Evolutionary conservation across 176 grass and related monocot species (phyloP).

Genomic region (Elymus sibiricus): DNA sequence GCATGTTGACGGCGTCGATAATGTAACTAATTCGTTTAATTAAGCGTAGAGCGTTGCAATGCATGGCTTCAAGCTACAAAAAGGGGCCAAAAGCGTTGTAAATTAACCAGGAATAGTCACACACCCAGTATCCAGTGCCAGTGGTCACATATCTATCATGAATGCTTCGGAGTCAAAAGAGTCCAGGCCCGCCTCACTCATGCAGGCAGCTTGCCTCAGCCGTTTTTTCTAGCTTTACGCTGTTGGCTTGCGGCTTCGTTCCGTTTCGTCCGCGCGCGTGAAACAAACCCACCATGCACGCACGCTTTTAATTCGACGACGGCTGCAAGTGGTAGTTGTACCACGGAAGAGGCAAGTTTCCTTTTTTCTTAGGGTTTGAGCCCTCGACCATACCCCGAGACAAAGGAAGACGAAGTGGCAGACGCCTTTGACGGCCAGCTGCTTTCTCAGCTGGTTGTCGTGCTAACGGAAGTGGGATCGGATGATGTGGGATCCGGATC

Average conservation of each 20-base stretch:
- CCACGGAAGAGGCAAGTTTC: too few species aligned
- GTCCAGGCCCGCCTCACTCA: neutral
- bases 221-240: slow-evolving; percentile 7
- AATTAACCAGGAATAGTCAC: neutral
- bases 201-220: neutral
- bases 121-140: too few species aligned
- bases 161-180: neutral
- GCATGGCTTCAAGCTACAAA: slow-evolving; percentile 1
- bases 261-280: neutral
- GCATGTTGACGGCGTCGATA: neutral
- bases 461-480: too few species aligned
- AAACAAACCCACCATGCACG: neutral
- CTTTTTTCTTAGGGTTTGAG: too few species aligned
- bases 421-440: too few species aligned
- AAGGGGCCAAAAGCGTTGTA: neutral
- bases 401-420: too few species aligned
- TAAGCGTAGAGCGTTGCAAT: neutral
- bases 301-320: neutral
- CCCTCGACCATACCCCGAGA: too few species aligned
- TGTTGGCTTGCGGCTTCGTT: neutral
- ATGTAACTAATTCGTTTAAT: neutral
- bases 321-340: neutral
- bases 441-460: too few species aligned
- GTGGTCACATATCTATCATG: neutral
- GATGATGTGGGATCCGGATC: too few species aligned